Evolutionary conservation across 306 rosid genomes (phyloP), one percentile per base, ranked within the genome.

Genomic region (Gastrolobium villosum): DNA sequence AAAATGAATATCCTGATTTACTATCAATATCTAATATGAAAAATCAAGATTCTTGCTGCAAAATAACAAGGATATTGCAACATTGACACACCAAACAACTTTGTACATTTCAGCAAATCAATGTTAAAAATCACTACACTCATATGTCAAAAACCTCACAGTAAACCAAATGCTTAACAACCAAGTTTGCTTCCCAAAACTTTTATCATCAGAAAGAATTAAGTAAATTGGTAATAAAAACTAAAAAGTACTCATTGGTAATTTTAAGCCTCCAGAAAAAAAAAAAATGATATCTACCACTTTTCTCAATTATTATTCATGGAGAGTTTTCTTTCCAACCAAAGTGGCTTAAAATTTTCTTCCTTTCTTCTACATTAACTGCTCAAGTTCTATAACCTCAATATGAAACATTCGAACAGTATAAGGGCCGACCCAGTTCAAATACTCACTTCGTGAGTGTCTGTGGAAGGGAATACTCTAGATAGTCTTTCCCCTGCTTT

Each of bases 371-470:
- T 30, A n/a, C 56, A 40, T 31, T 57, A 44, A 41, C 39, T 56
- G 61, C 43, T 78, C n/a, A 65, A 65, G 4, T 41, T 52, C 20
- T 59, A 74, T 30, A 43, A 32, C 49, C 28, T 59, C 28, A 3
- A 59, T 59, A 6, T 14, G 31, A 39, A 78, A 62, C 5, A 3
- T 49, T 37, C 9, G 6, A 79, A 50, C 28, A 37, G 5, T 7
- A 67, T 3, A 67, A n/a, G n/a, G n/a, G n/a, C n/a, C n/a, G n/a
- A n/a, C n/a, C n/a, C n/a, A n/a, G n/a, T n/a, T n/a, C n/a, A n/a
- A n/a, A n/a, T n/a, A n/a, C n/a, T n/a, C n/a, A n/a, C n/a, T n/a
- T n/a, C n/a, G n/a, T n/a, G n/a, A n/a, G n/a, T n/a, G n/a, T n/a
- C n/a, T n/a, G n/a, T n/a, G n/a, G n/a, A n/a, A n/a, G n/a, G n/a